Base-by-base conservation (phyloP, 768 basidiomycete genomes). In the Leccinum pellstonianum region DNA sequence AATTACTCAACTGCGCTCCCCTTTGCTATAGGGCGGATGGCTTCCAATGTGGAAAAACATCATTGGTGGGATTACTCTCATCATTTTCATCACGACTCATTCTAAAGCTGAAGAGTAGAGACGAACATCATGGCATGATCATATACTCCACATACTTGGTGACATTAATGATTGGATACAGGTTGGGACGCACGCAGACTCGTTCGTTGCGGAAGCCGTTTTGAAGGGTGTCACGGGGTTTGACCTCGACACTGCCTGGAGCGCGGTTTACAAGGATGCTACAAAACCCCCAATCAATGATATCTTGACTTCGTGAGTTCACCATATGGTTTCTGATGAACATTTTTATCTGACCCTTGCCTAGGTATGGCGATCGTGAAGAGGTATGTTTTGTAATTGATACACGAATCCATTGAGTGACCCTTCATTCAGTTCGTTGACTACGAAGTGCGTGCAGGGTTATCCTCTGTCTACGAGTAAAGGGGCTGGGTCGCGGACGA, bases 1-100 rank as follows among this genome's bases (percentile, higher is more conserved):
- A 4, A 15, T 51, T 51, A 38, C 55, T 60, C 6, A 62, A 56
- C 33, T 6, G 15, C 11, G 5, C 15, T 55, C 55, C 49, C 3
- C 15, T 25, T 49, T 37, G 9, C 62, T 37, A 8, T 63, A 80
- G 85, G 83, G 88, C 15, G 91, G 91, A 3, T 91, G 91, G 89
- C 74, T 93, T 38, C 91, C 91, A 0, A 92, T 93, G 90, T 93
- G 91, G 91, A 93, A 92, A 75, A 93, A 93, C 61, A 81, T 93
- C 15, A 83, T 88, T 27, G 85, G 85, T 83, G 52, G 61, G 77
- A 63, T 29, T 25, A 1, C 19, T 48, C 11, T 29, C 12, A 52
- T 29, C 19, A 4, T n/a, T 4, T 21, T 48, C 23, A 47, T 2
- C 8, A 14, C 2, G 5, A 29, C 38, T 29, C 17, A 33, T 53